Conservation (phyloP, 1,284 basidiomycete species). For the Irpex lacteus region DNA sequence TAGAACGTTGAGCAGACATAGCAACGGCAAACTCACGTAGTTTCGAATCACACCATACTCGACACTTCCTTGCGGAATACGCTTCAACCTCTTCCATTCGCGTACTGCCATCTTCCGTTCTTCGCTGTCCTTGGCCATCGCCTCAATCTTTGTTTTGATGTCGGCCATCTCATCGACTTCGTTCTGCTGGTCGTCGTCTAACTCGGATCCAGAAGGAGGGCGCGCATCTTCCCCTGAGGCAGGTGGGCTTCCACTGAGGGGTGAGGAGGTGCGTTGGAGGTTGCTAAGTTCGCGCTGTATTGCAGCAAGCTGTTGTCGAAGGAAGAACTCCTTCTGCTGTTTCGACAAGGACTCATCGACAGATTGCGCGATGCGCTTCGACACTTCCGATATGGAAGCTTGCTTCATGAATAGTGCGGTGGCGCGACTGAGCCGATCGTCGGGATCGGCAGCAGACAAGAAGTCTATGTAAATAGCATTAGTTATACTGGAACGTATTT, state of each 20-base stretch:
- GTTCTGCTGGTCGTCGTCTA: conserved; percentile 73
- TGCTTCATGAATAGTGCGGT: conserved; percentile 70
- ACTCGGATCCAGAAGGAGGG: conserved; percentile 37
- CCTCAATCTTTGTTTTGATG: conserved; percentile 76
- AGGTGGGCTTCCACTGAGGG: neutral
- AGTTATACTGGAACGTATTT: neutral
- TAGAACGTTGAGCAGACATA: neutral
- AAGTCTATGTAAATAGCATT: conserved; percentile 40
- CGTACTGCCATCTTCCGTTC: conserved; percentile 80
- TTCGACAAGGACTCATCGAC: conserved; percentile 77
- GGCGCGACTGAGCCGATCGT: conserved; percentile 60
- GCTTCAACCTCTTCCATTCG: conserved; percentile 75
- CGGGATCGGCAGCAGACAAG: conserved; percentile 51
- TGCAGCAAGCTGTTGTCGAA: conserved; percentile 84
- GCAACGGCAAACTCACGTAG: conserved; percentile 50
- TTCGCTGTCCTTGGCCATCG: conserved; percentile 72
- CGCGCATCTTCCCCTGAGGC: neutral
- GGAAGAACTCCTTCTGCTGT: conserved; percentile 81
- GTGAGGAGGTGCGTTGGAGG: conserved; percentile 39
- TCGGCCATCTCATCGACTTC: conserved; percentile 80
- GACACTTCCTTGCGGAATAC: conserved; percentile 74
- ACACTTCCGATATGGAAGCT: conserved; percentile 71
- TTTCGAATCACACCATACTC: conserved; percentile 77
- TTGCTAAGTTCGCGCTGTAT: conserved; percentile 84
- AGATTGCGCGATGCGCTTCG: conserved; percentile 73